A percentile compares a stretch with the other conserved stretches of the same genome.
Conservation (phyloP, 768 basidiomycete species). For the Leccinum disarticulatum region DNA sequence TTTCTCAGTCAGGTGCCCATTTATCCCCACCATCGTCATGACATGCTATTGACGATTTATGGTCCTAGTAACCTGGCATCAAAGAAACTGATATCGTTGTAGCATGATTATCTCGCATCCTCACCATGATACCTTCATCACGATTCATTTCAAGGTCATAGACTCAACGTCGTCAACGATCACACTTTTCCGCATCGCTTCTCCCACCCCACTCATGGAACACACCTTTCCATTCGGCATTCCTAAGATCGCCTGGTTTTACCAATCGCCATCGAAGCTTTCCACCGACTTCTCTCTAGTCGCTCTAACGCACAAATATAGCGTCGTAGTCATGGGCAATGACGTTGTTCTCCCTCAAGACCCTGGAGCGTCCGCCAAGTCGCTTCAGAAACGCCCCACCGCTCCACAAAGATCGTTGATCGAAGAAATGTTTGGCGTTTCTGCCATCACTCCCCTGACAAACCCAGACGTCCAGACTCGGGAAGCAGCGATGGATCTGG, state of each 20-base stretch:
- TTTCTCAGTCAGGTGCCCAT: constrained; percentile 55
- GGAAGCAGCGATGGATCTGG: constrained; percentile 10
- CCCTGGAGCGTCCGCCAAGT: too few species aligned
- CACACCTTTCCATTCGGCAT: constrained; percentile 62
- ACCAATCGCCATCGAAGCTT: constrained; percentile 32
- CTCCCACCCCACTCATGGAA: constrained; percentile 44
- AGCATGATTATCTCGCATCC: constrained; percentile 55
- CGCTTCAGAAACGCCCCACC: too few species aligned
- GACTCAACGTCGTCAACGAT: constrained; percentile 40
- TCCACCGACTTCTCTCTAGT: too few species aligned
- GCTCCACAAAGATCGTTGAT: too few species aligned
- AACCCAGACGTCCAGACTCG: constrained; percentile 21
- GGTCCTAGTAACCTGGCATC: constrained; percentile 61
- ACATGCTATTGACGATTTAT: neutral
- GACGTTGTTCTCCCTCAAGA: too few species aligned
- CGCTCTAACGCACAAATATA: too few species aligned
- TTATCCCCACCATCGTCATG: neutral
- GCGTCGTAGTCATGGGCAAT: too few species aligned
- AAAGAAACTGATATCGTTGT: constrained; percentile 38
- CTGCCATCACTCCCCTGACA: too few species aligned
- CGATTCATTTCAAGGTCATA: constrained; percentile 43
- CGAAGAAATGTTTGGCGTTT: too few species aligned
- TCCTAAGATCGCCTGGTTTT: constrained; percentile 45
- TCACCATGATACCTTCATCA: constrained; percentile 54
- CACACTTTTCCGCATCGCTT: constrained; percentile 47